These are phyloP conservation scores for Aspergillus indologenus DNA, from an alignment of 495 filamentous ascomycete species.

Conservation along the genomic window DNA sequence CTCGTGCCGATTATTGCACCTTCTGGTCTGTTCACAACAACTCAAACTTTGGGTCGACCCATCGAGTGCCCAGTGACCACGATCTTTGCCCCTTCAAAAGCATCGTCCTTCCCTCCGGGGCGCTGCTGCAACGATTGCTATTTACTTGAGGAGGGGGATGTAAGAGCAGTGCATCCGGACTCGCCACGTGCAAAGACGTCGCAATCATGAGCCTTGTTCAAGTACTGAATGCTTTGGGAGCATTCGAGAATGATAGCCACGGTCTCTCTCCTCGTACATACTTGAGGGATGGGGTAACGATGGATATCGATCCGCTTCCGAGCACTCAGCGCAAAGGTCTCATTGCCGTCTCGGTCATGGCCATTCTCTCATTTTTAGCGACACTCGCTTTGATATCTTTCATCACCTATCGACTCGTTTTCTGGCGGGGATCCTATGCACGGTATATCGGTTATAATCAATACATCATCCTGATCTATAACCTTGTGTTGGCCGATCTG, in stretches of 20 bases:
- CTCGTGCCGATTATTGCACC: not conserved
- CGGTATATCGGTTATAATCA: slow-evolving; percentile 61
- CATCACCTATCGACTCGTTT: slow-evolving; percentile 55
- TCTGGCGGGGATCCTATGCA: slow-evolving; percentile 50
- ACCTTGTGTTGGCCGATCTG: slow-evolving; percentile 70
- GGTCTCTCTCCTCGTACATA: slow-evolving; percentile 25
- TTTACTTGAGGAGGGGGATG: slow-evolving; percentile 8
- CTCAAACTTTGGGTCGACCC: not conserved
- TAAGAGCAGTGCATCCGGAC: slow-evolving; percentile 4
- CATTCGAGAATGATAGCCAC: slow-evolving; percentile 13
- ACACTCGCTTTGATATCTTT: slow-evolving; percentile 50
- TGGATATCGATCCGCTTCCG: slow-evolving; percentile 48
- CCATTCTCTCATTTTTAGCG: slow-evolving; percentile 58
- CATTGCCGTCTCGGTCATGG: slow-evolving; percentile 55
- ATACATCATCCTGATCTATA: slow-evolving; percentile 70
- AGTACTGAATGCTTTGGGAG: slow-evolving; percentile 22
- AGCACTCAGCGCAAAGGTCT: slow-evolving; percentile 47
- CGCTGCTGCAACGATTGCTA: not conserved
- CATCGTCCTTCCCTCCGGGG: slow-evolving; percentile 2
- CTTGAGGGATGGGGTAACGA: slow-evolving; percentile 6
- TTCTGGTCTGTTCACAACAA: not conserved
- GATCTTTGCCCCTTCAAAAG: not conserved
- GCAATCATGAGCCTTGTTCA: slow-evolving; percentile 28
- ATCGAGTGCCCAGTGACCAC: not conserved
- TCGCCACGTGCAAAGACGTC: slow-evolving; percentile 1